Evolutionary conservation across 345 rosid species (phyloP), one percentile per base, ranked within the genome.

Genomic region (Geranium rotundifolium): DNA sequence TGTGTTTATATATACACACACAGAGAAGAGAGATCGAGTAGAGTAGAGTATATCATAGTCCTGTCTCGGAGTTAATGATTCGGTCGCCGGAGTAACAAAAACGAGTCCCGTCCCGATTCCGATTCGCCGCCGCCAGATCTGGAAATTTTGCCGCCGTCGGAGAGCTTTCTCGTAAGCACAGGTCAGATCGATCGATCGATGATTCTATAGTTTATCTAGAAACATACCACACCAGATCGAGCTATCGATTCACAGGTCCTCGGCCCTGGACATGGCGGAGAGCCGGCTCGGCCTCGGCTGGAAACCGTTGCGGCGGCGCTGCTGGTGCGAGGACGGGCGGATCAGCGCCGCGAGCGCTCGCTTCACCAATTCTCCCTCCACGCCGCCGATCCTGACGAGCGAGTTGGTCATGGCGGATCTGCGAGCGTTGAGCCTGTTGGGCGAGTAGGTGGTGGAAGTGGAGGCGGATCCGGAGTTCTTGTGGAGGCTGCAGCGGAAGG

Each of bases 341-440:
- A 81, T 79, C 75, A 86, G 67, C 19, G 83, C 75, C 6, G 81
- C 60, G 63, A 89, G 61, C 9, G 82, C 84, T 76, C 80, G 73
- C 76, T 69, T 77, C 13, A 86, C 85, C 52, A 84, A 29, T 49
- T 85, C 90, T 0, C 92, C 86, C 46, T 89, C 98, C 4, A 81
- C 92, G 29, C 86, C 82, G 0, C 86, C 79, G 17, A 89, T 82
- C 70, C 84, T 79, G 52, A 79, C 90, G 34, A 91, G 77, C 14
- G 85, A 91, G 72, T 91, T 91, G 67, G 80, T 69, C 87, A 91
- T 82, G 19, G 87, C 98, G n/a, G 83, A 71, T 73, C 88, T 81
- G 18, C 88, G 74, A 31, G 86, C 86, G 69, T 83, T 77, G 9
- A 87, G 69, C 39, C 88, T 78, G 60, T 64, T 76, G 0, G 89